Conservation (phyloP, 768 basidiomycete genomes). For the Psilocybe azurescens region DNA sequence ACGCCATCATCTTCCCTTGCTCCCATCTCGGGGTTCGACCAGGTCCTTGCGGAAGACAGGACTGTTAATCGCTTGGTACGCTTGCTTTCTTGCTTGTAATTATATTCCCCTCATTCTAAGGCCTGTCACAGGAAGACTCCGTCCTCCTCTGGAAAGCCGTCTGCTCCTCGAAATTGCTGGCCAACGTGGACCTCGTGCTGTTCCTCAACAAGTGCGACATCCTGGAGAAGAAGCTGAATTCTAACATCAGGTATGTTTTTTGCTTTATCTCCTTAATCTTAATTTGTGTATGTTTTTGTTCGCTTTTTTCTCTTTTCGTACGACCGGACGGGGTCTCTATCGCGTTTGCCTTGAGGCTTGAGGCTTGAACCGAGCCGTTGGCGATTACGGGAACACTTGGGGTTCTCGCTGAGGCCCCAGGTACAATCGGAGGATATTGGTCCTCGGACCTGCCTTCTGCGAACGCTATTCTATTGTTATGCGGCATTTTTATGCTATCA, state of each 20-base stretch:
- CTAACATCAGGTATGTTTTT: slow-evolving; percentile 52
- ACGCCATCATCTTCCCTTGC: slow-evolving; percentile 81
- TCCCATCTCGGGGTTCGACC: slow-evolving; percentile 77
- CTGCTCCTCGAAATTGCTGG: slow-evolving; percentile 82
- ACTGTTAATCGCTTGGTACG: slow-evolving; percentile 64
- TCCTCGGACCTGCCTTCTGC: neutral
- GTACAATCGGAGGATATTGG: slow-evolving; percentile 10
- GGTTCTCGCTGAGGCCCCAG: neutral
- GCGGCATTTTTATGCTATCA: neutral
- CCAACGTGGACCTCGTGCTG: slow-evolving; percentile 79
- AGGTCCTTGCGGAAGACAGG: slow-evolving; percentile 67
- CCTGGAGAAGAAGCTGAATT: slow-evolving; percentile 67
- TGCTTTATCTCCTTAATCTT: slow-evolving; percentile 1
- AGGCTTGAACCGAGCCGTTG: neutral
- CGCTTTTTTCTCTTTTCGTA: slow-evolving; percentile 4
- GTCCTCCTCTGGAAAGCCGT: slow-evolving; percentile 91
- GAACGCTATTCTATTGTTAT: neutral
- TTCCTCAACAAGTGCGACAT: slow-evolving; percentile 93
- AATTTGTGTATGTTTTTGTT: slow-evolving; percentile 2
- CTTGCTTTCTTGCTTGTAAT: neutral
- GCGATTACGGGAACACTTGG: neutral
- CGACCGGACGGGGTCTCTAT: neutral
- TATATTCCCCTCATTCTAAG: neutral
- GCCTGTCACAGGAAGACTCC: slow-evolving; percentile 67
- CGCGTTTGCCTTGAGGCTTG: neutral